These are phyloP conservation scores for Halocafeteria seosinensis DNA, from an alignment of 108 stramenopile species.

Conservation along the genomic window DNA sequence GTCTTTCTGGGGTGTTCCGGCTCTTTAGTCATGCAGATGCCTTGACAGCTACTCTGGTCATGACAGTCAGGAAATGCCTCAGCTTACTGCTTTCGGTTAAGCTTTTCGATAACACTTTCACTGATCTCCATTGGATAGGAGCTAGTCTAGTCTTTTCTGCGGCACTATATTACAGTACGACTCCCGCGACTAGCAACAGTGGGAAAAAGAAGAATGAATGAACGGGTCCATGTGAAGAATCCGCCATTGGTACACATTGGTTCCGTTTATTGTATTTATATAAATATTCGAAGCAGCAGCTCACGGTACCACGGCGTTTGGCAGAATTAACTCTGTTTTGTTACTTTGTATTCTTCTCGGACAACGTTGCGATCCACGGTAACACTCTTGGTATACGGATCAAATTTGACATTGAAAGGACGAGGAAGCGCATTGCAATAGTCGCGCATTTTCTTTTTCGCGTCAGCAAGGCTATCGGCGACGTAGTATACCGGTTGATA, in stretches of 20 bases:
- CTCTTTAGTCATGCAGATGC: not conserved
- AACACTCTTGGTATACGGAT: conserved; percentile 55
- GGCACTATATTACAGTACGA: not conserved
- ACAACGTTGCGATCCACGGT: conserved; percentile 62
- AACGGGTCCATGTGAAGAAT: no score
- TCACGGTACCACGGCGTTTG: no score
- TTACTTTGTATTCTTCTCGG: conserved; percentile 12
- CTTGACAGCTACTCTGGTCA: conserved; percentile 8
- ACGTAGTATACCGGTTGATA: conserved; percentile 88
- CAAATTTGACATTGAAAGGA: conserved; percentile 71
- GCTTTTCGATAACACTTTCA: conserved; percentile 7
- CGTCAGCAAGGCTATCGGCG: conserved; percentile 65
- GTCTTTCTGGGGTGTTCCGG: not conserved
- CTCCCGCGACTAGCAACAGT: not conserved
- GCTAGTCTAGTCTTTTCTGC: conserved; percentile 7
- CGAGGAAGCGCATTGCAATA: conserved; percentile 62
- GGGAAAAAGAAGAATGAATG: not conserved
- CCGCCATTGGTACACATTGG: no score
- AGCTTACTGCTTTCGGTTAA: conserved; percentile 7
- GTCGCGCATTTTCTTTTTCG: conserved; percentile 59
- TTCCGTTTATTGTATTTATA: no score
- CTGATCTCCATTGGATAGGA: not conserved
- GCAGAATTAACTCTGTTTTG: not conserved
- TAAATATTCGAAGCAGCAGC: no score
- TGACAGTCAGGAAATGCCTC: conserved; percentile 7